Percentiles rank a stretch among this genome's conserved stretches.
Evolutionary conservation across 176 grass and related monocot genomes (phyloP).

Genomic region (Aegilops tauschii): DNA sequence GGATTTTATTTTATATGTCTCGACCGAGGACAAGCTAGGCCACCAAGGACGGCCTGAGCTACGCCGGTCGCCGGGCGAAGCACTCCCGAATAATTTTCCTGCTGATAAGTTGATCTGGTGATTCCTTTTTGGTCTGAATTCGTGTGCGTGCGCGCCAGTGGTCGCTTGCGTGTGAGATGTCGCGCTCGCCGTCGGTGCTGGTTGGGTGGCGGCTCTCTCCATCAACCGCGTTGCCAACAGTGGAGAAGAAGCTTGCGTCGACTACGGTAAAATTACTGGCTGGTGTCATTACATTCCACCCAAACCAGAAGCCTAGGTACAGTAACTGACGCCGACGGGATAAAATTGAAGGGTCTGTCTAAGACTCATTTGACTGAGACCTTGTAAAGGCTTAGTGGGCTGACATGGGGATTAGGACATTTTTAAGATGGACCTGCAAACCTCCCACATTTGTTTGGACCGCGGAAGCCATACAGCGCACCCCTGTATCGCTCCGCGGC

Average conservation of each 20-base stretch:
- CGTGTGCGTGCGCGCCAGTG: not conserved
- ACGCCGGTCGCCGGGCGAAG: not conserved
- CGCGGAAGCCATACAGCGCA: too few relatives aligned
- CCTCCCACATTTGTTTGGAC: too few relatives aligned
- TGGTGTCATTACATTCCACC: not conserved
- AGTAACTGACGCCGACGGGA: too few relatives aligned
- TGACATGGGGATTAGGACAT: too few relatives aligned
- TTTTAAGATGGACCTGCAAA: too few relatives aligned
- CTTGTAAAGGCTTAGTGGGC: too few relatives aligned
- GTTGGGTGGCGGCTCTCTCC: not conserved
- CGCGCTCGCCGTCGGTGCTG: slow-evolving; percentile 11
- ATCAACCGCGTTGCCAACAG: not conserved
- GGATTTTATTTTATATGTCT: not conserved
- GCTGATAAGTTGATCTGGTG: slow-evolving; percentile 23
- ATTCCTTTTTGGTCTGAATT: not conserved
- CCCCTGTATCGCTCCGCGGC: too few relatives aligned
- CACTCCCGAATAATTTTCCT: not conserved
- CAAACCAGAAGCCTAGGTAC: not conserved
- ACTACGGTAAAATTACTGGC: not conserved
- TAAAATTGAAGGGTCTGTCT: too few relatives aligned
- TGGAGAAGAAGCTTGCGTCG: not conserved
- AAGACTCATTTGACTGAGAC: too few relatives aligned
- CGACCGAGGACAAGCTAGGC: not conserved
- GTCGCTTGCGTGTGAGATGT: not conserved
- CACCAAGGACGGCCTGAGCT: not conserved